A percentile compares a stretch with the other conserved stretches of the same genome.
Evolutionary conservation across 352 stramenopile species (phyloP).

Genomic region (Globisporangium spiculum): DNA sequence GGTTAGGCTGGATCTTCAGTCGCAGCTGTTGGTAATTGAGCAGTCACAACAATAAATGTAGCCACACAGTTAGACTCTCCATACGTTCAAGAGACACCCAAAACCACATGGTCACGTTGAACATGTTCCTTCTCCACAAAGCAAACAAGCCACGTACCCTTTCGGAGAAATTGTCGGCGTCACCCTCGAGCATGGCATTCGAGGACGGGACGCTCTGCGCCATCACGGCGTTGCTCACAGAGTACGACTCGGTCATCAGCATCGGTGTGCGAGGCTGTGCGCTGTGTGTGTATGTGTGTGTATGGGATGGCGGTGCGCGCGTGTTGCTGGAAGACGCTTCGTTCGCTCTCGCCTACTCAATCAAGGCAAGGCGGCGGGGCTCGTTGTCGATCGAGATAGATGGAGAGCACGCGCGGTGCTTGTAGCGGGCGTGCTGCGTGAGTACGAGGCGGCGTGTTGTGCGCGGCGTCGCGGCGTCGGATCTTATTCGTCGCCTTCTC

Average conservation of each 20-base stretch:
- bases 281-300: background rate
- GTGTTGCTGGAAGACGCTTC: slow-evolving; percentile 6
- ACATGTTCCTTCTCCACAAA: background rate
- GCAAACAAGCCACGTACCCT: slow-evolving; percentile 26
- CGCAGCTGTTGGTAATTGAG: slow-evolving; percentile 33
- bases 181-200: slow-evolving; percentile 36
- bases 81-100: background rate
- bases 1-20: slow-evolving; percentile 82
- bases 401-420: background rate
- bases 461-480: background rate
- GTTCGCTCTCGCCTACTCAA: background rate
- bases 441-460: background rate
- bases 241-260: slow-evolving; percentile 69
- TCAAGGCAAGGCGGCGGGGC: background rate
- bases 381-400: background rate
- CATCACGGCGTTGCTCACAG: slow-evolving; percentile 17
- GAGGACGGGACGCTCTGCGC: slow-evolving; percentile 10
- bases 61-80: background rate
- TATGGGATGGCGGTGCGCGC: slow-evolving; percentile 1
- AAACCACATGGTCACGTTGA: background rate
- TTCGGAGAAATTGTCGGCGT: slow-evolving; percentile 57
- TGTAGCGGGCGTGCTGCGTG: background rate
- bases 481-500: slow-evolving; percentile 31
- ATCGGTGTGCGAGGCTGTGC: slow-evolving; percentile 19
- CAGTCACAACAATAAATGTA: background rate